Percentiles rank a stretch among this genome's conserved stretches.
phyloP scores from a whole-genome alignment of 805 yeast genomes.

The Hyphopichia homilentoma region DNA sequence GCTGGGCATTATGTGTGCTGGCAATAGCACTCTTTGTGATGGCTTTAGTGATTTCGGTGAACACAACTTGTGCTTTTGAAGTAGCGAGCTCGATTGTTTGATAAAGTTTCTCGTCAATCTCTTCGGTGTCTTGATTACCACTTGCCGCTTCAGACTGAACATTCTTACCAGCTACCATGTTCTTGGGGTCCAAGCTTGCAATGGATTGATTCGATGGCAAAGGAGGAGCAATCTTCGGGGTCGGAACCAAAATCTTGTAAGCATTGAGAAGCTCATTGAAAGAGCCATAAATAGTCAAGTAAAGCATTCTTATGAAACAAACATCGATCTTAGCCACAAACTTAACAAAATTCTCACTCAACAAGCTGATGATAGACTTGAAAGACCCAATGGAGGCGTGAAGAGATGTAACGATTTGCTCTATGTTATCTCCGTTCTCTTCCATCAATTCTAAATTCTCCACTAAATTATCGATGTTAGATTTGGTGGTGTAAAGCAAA shows the following conservation, averaged over 20 bases:
- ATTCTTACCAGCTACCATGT: constrained; percentile 1
- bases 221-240: constrained; percentile 3
- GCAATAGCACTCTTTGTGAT: constrained; percentile 62
- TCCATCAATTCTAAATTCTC: constrained; percentile 53
- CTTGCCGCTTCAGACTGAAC: not conserved
- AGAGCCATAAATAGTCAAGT: constrained; percentile 57
- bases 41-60: constrained; percentile 66
- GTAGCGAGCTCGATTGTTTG: constrained; percentile 62
- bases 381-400: constrained; percentile 42
- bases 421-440: constrained; percentile 28
- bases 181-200: constrained; percentile 6
- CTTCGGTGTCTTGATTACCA: constrained; percentile 30
- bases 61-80: constrained; percentile 69
- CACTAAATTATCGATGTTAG: constrained; percentile 54
- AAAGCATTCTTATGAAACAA: constrained; percentile 60
- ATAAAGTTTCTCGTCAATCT: constrained; percentile 65
- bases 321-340: constrained; percentile 59
- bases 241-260: constrained; percentile 41
- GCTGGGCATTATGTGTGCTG: constrained; percentile 18
- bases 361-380: constrained; percentile 44
- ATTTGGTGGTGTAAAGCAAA: constrained; percentile 46
- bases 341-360: constrained; percentile 45
- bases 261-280: constrained; percentile 68
- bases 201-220: constrained; percentile 4
- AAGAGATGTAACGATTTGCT: constrained; percentile 26